Base-by-base conservation (phyloP, 2,329 filamentous ascomycete genomes). In the Ambrosiella cleistominuta region DNA sequence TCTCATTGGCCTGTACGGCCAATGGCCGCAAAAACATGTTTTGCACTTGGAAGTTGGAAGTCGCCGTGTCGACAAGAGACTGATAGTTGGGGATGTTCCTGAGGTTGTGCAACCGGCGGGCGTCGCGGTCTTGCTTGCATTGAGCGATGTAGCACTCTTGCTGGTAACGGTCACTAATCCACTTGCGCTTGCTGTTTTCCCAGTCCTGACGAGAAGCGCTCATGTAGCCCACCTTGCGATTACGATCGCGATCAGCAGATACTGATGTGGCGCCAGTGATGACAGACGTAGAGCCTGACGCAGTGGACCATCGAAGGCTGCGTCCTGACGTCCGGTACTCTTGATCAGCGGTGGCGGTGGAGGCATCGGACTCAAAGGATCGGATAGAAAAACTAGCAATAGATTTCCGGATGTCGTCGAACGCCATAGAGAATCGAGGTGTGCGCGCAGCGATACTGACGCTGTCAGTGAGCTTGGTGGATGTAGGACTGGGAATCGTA, bases 351-450 rank as follows among this genome's bases (percentile, higher is more conserved):
- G 47, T 40, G 7, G 51, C 45, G 27, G 51, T 8, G 36, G 50
- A 44, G 6, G 59, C 54, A 35, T 60, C 58, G 7, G 58, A 60
- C 44, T 60, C 58, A n/a, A 45, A 60, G 3, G 59, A 61, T 15
- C 39, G 40, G 38, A 61, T 61, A n/a, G 59, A 61, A 38, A 61
- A 61, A 15, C 54, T 57, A 27, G 58, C 57, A 47, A 63, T 61
- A 12, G 61, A 63, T 42, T 61, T 56, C 57, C 62, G 59, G 49
- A 63, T 53, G 36, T 63, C 61, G 27, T 63, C 62, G 19, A 62
- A 52, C n/a, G 57, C 61, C 7, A 36, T 54, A 6, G 59, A 61
- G 27, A 61, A 58, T 13, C 59, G 59, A 15, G 56, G 37, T 9
- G 59, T 58, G 38, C 59, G 59, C 36, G 59, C 56, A 19, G 56